phyloP scores from a whole-genome alignment of 2,329 filamentous ascomycete species.

The Amylocarpus encephaloides region DNA sequence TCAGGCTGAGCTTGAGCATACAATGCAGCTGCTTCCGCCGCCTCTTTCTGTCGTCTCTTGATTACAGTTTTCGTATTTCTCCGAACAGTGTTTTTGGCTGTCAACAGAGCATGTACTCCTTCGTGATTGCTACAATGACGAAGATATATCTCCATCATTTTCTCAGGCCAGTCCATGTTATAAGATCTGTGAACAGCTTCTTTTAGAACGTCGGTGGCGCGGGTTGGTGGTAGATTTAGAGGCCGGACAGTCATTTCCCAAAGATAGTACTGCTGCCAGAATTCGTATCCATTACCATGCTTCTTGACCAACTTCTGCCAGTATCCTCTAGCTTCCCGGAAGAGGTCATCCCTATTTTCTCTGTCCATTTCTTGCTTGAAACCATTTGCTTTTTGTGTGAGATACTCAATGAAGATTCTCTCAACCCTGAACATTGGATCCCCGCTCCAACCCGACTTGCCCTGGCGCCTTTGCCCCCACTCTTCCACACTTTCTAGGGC shows the following conservation, averaged over 20 bases:
- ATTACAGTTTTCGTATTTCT: slow-evolving; percentile 58
- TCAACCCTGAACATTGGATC: slow-evolving; percentile 86
- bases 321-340: slow-evolving; percentile 68
- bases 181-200: slow-evolving; percentile 54
- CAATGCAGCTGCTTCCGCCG: slow-evolving; percentile 50
- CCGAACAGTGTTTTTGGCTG: slow-evolving; percentile 66
- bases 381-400: slow-evolving; percentile 59
- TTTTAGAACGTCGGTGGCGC: slow-evolving; percentile 70
- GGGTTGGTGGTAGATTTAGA: slow-evolving; percentile 47
- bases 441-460: slow-evolving; percentile 66
- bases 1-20: slow-evolving; percentile 37
- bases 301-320: slow-evolving; percentile 67
- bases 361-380: too few species aligned
- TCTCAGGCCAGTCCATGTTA: slow-evolving; percentile 70
- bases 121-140: slow-evolving; percentile 89
- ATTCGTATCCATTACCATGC: slow-evolving; percentile 76
- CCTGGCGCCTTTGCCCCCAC: slow-evolving; percentile 68
- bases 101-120: slow-evolving; percentile 65
- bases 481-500: slow-evolving; percentile 79
- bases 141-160: slow-evolving; percentile 65
- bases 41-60: slow-evolving; percentile 60
- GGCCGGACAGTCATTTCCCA: slow-evolving; percentile 68
- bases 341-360: slow-evolving; percentile 41
- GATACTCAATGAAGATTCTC: slow-evolving; percentile 84
- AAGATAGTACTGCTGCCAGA: slow-evolving; percentile 87